Base-by-base conservation (phyloP, 2,329 filamentous ascomycete species). In the Fusarium sp. region DNA sequence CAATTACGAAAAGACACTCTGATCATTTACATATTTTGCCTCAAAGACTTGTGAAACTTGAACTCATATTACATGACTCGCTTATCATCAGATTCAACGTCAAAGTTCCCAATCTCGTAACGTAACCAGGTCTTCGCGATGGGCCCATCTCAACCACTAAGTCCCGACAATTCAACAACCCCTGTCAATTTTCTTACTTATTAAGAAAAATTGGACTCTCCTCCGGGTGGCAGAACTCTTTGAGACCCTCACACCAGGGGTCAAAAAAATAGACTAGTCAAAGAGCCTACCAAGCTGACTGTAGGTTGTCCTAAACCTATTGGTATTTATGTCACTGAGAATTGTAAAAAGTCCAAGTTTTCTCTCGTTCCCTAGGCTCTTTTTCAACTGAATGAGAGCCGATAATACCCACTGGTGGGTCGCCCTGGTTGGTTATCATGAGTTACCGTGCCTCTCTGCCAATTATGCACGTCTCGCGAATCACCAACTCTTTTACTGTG, bases 61-160 rank as follows among this genome's bases (percentile, higher is more conserved):
- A 61, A 47, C 44, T 41, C 35, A 54, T 48, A 56, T 36, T 57
- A 39, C 68, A 72, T 75, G 73, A 75, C 74, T 73, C 68, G 57
- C 54, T 50, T 48, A 65, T 65, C 57, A 44, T 61, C 60, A 71
- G 61, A 60, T 63, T 73, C 63, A 68, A 68, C 71, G 57, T 66
- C 66, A 50, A 73, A 61, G 26, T 54, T 73, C 61, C 62, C 62
- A 64, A 59, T 39, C 61, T 73, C 57, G 48, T 59, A 62, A 67
- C 55, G 61, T 60, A 53, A 68, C 35, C 66, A 65, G 65, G 62
- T 68, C 73, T 30, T 68, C 54, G 26, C 56, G 70, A 76, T 75
- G 67, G 65, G 47, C 70, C 74, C 74, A 76, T 76, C 48, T 61
- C 50, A 42, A 20, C 38, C 58, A 38, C 47, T 33, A 63, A 42